These are phyloP conservation scores for Fabrea salina DNA, from an alignment of 169 alveolate genomes.

Conservation along the genomic window DNA sequence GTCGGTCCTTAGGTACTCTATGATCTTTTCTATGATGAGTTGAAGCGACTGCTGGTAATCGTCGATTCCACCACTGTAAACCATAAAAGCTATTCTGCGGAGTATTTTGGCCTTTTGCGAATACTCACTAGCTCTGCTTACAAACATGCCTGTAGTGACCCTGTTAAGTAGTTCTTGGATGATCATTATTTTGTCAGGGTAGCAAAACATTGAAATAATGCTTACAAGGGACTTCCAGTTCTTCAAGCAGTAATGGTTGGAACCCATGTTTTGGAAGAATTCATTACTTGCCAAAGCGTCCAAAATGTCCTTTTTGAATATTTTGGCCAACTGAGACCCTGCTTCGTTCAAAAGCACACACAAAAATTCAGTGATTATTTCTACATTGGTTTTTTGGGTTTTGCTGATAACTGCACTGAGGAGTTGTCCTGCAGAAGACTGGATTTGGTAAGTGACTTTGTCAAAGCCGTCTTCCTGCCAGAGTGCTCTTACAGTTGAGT, in stretches of 20 bases:
- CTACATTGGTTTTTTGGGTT: not conserved
- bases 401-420: not conserved
- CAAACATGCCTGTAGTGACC: not conserved
- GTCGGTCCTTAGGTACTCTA: not conserved
- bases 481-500: not conserved
- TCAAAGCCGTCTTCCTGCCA: not conserved
- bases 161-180: not conserved
- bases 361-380: not conserved
- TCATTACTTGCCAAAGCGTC: not conserved
- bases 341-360: not conserved
- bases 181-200: not conserved
- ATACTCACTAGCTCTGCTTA: not conserved
- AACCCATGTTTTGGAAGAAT: constrained; percentile 2
- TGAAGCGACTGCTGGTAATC: not conserved
- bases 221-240: constrained; percentile 2
- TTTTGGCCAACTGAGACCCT: not conserved
- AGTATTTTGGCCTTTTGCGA: not conserved
- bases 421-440: not conserved
- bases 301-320: not conserved
- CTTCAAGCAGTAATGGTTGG: not conserved
- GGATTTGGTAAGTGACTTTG: not conserved
- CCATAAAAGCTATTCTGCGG: not conserved
- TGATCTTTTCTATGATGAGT: not conserved
- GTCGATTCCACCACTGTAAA: constrained; percentile 15
- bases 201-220: not conserved